Evolutionary conservation across 441 rosid genomes (phyloP).

Genomic region (Melastoma candidum): DNA sequence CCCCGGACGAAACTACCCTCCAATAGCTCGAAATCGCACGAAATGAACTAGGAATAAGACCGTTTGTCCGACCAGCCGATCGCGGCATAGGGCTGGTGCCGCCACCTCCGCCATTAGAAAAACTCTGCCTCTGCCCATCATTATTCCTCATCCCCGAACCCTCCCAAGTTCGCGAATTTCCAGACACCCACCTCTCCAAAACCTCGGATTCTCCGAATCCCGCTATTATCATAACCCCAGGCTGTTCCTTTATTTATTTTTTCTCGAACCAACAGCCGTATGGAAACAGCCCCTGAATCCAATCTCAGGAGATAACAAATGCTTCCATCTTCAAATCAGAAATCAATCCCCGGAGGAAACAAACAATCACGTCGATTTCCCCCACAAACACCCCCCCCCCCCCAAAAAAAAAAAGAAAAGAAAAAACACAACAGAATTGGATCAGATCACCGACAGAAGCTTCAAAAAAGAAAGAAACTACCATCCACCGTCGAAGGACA

Average conservation of each 20-base stretch:
- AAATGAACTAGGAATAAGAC: conserved; percentile 46
- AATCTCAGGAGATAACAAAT: conserved; percentile 6
- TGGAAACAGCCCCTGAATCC: conserved; percentile 1
- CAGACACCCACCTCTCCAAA: conserved; percentile 23
- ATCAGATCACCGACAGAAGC: not conserved
- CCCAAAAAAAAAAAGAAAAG: not conserved
- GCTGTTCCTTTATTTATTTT: conserved; percentile 14
- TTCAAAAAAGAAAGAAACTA: too few species aligned
- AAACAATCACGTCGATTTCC: not conserved
- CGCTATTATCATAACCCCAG: conserved; percentile 30
- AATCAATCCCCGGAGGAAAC: conserved; percentile 3
- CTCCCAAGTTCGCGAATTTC: conserved; percentile 18
- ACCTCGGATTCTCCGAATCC: conserved; percentile 27
- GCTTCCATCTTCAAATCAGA: conserved; percentile 6
- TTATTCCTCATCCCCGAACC: conserved; percentile 45
- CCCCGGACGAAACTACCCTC: conserved; percentile 77
- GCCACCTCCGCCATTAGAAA: too few species aligned
- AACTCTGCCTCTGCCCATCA: conserved; percentile 31
- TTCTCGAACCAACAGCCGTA: not conserved
- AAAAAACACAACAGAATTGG: not conserved
- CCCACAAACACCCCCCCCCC: not conserved
- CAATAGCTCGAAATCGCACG: conserved; percentile 68
- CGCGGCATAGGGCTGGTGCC: conserved; percentile 27
- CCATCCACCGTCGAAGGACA: too few species aligned
- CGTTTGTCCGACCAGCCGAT: conserved; percentile 23